Conservation (phyloP, 2,329 filamentous ascomycete species). For the Calonectria honghensis region DNA sequence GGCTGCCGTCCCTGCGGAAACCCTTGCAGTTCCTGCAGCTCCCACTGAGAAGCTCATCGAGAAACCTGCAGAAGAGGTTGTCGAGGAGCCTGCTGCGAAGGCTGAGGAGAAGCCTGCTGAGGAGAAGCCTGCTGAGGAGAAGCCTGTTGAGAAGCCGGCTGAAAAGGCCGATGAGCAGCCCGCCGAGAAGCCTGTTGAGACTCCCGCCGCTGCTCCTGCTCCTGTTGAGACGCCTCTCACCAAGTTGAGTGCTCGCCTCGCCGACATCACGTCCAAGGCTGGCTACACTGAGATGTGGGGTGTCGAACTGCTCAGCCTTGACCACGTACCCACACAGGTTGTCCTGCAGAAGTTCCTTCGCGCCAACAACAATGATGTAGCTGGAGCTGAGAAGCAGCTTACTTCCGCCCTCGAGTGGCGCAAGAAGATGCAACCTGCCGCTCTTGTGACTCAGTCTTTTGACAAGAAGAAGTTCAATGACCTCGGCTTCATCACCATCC, state of each 20-base stretch:
- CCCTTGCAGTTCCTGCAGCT: conserved; percentile 35
- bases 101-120: conserved; percentile 3
- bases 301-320: conserved; percentile 76
- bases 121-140: too few species aligned
- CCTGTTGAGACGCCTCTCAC: conserved; percentile 65
- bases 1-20: conserved; percentile 38
- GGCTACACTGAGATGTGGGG: conserved; percentile 91
- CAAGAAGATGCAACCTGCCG: conserved; percentile 82
- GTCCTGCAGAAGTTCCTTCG: conserved; percentile 95
- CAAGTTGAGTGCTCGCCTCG: conserved; percentile 75
- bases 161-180: not conserved
- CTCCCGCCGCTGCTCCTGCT: conserved; percentile 24
- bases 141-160: conserved; percentile 13
- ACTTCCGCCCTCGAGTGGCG: conserved; percentile 88
- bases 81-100: conserved; percentile 13
- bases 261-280: conserved; percentile 73
- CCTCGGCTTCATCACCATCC: conserved; percentile 87
- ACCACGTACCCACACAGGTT: conserved; percentile 85
- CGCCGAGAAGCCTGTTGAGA: conserved; percentile 12
- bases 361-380: conserved; percentile 86
- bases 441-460: conserved; percentile 79
- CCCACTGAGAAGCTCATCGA: conserved; percentile 39
- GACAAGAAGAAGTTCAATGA: conserved; percentile 82
- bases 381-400: conserved; percentile 86
- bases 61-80: not conserved